These are phyloP conservation scores for Chytriomyces sp. DNA, from an alignment of 192 early-diverging fungal species.

Conservation along the genomic window DNA sequence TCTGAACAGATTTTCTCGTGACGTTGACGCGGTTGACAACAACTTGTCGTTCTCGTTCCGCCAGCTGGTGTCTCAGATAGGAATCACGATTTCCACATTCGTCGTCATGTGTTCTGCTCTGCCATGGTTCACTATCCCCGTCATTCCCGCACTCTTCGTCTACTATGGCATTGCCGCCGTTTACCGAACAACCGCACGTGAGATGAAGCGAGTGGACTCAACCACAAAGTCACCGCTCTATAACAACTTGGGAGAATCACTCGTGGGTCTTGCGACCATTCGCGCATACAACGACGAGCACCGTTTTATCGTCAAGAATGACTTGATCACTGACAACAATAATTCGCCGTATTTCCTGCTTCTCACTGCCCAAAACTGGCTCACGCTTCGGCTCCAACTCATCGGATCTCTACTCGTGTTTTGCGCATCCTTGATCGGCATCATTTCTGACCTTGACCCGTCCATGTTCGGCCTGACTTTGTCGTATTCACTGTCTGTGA, in stretches of 20 bases:
- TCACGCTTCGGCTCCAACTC: constrained; percentile 76
- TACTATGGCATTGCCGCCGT: constrained; percentile 37
- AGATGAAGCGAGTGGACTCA: constrained; percentile 47
- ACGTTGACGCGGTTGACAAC: constrained; percentile 68
- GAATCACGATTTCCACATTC: constrained; percentile 57
- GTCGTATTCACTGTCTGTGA: constrained; percentile 80
- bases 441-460: constrained; percentile 61
- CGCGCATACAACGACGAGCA: constrained; percentile 78
- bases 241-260: constrained; percentile 73
- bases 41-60: constrained; percentile 58
- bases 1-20: constrained; percentile 57
- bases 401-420: constrained; percentile 78
- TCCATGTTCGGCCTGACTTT: constrained; percentile 76
- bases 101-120: constrained; percentile 55
- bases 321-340: constrained; percentile 69
- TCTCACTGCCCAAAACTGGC: constrained; percentile 68
- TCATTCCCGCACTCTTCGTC: constrained; percentile 23
- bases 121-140: constrained; percentile 48
- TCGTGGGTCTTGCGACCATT: constrained; percentile 82
- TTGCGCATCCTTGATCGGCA: constrained; percentile 71
- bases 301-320: constrained; percentile 74
- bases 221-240: constrained; percentile 57
- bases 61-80: constrained; percentile 54
- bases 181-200: constrained; percentile 39
- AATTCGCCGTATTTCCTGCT: constrained; percentile 80